Conservation (phyloP, 805 yeast genomes). For the Wickerhamiella dianesei region DNA sequence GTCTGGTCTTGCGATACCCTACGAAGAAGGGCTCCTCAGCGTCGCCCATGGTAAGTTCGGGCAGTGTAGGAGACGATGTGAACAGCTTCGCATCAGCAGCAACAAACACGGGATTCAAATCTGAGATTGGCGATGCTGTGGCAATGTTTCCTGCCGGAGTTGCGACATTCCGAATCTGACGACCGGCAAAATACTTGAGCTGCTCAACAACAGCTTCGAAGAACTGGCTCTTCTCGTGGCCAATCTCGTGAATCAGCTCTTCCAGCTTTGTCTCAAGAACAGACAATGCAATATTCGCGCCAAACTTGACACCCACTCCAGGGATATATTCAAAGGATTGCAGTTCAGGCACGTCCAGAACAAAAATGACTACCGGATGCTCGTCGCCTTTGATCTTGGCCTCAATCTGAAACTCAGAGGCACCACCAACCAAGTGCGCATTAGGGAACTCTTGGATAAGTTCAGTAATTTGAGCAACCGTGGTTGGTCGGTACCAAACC, state of each 20-base stretch:
- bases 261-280: slow-evolving; percentile 29
- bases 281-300: slow-evolving; percentile 32
- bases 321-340: slow-evolving; percentile 26
- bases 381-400: slow-evolving; percentile 32
- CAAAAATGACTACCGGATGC: slow-evolving; percentile 30
- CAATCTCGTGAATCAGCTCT: slow-evolving; percentile 17
- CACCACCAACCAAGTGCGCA: slow-evolving; percentile 34
- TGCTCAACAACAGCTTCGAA: slow-evolving; percentile 30
- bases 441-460: slow-evolving; percentile 26
- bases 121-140: slow-evolving; percentile 39
- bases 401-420: slow-evolving; percentile 37
- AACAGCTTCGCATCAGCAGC: slow-evolving; percentile 31
- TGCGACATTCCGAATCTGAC: slow-evolving; percentile 38
- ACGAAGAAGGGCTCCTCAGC: slow-evolving; percentile 27
- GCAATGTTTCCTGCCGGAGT: slow-evolving; percentile 39
- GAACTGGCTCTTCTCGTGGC: slow-evolving; percentile 25
- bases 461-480: slow-evolving; percentile 28
- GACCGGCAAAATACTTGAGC: slow-evolving; percentile 35
- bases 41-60: slow-evolving; percentile 28
- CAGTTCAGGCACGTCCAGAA: slow-evolving; percentile 33
- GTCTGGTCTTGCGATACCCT: slow-evolving; percentile 31
- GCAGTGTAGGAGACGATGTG: slow-evolving; percentile 25
- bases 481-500: slow-evolving; percentile 35
- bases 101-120: slow-evolving; percentile 34
- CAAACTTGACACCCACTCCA: slow-evolving; percentile 31